These are phyloP conservation scores for Vitis rotundifolia DNA, from an alignment of 164 flowering plant species.

Conservation along the genomic window DNA sequence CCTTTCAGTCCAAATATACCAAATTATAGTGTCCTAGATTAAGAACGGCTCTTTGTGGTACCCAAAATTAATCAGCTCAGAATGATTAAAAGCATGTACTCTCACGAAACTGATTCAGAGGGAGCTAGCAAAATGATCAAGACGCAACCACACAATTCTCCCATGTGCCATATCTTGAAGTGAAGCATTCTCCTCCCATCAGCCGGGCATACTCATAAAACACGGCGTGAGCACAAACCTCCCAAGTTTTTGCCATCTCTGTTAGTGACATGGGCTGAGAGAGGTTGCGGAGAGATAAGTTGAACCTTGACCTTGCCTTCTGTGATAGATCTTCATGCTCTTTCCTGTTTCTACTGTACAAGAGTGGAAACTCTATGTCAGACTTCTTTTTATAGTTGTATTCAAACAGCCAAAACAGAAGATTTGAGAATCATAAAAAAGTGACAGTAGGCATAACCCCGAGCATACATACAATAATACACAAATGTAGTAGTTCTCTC, in stretches of 20 bases:
- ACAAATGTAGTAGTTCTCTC: not conserved
- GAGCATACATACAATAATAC: no score
- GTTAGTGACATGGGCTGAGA: conserved; percentile 15
- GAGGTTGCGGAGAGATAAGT: conserved; percentile 5
- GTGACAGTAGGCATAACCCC: no score
- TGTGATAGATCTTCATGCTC: conserved; percentile 5
- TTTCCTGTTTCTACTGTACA: not conserved
- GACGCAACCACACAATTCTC: conserved; percentile 20
- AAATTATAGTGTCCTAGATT: no score
- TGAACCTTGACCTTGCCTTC: conserved; percentile 15
- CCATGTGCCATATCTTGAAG: conserved; percentile 29
- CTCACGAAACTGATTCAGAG: not conserved
- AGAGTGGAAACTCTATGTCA: not conserved
- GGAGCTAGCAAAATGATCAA: not conserved
- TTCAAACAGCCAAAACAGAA: no score
- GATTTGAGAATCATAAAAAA: no score
- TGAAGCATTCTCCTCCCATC: conserved; percentile 31
- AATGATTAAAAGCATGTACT: no score
- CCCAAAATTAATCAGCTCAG: no score
- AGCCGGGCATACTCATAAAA: conserved; percentile 18
- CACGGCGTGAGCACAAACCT: conserved; percentile 12
- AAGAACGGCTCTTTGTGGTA: no score
- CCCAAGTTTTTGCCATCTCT: conserved; percentile 20
- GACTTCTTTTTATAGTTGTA: not conserved
- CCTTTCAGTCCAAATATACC: no score